Evolutionary conservation across 495 filamentous ascomycete genomes (phyloP).

Genomic region (Podospora pseudocomata): DNA sequence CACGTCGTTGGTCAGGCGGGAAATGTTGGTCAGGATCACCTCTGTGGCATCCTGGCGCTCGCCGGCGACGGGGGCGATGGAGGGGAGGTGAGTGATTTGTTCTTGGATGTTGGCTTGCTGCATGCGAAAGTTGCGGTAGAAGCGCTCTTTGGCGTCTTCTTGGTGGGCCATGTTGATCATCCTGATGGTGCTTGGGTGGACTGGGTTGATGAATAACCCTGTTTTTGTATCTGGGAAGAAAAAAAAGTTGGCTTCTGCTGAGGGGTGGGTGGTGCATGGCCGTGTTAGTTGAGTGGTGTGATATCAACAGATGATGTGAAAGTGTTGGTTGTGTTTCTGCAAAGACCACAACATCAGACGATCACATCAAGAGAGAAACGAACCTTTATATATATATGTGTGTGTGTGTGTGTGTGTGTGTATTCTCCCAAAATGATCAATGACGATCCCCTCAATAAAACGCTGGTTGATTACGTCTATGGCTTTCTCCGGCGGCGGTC

Average conservation of each 20-base stretch:
- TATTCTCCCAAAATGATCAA: no score
- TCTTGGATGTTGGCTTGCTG: conserved; percentile 55
- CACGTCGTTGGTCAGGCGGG: conserved; percentile 41
- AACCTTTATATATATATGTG: no score
- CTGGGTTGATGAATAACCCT: not conserved
- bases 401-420: no score
- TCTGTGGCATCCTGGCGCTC: conserved; percentile 48
- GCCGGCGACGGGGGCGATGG: conserved; percentile 35
- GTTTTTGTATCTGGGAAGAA: not conserved
- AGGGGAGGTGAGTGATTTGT: conserved; percentile 38
- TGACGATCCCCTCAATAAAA: no score
- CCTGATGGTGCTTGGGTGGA: not conserved
- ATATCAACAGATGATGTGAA: not conserved
- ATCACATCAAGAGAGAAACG: no score
- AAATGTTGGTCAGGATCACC: conserved; percentile 42
- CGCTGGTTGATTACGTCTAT: no score
- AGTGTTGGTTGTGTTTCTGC: not conserved
- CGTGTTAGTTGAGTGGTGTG: not conserved
- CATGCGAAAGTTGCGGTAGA: conserved; percentile 75
- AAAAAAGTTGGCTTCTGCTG: not conserved
- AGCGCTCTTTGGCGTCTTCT: conserved; percentile 59
- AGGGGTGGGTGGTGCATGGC: not conserved
- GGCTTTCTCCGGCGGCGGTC: no score
- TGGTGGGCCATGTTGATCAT: not conserved
- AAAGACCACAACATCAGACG: not conserved